Percentiles rank a stretch among this genome's conserved stretches.
Conservation (phyloP, 169 alveolate species). For the Plasmodium adleri region DNA sequence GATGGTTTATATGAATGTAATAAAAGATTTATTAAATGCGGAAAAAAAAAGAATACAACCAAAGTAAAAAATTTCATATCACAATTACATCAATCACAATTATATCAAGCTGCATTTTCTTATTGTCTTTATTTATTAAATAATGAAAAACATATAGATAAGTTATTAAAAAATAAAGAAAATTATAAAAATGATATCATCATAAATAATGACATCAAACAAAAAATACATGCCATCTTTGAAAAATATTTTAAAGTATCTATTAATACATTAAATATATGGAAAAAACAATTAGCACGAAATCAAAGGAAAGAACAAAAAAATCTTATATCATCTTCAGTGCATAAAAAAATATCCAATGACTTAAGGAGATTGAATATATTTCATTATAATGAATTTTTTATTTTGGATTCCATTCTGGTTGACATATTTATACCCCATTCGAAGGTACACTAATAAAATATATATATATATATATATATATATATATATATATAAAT, state of each 20-base stretch:
- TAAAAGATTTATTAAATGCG: conserved; percentile 56
- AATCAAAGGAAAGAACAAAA: conserved; percentile 71
- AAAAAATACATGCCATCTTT: conserved; percentile 59
- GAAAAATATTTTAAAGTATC: conserved; percentile 60
- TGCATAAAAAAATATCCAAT: conserved; percentile 54
- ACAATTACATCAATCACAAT: conserved; percentile 67
- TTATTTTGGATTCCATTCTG: conserved; percentile 53
- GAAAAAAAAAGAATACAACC: conserved; percentile 36
- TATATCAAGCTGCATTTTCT: conserved; percentile 65
- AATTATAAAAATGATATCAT: neutral
- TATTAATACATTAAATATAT: conserved; percentile 40
- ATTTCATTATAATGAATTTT: conserved; percentile 52
- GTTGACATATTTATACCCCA: conserved; percentile 53
- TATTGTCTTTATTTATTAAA: conserved; percentile 26
- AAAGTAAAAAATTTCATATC: conserved; percentile 55
- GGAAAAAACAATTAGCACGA: conserved; percentile 73
- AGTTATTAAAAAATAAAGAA: neutral
- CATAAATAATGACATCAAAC: conserved; percentile 3
- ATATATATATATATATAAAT: neutral
- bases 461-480: neutral
- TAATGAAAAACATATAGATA: conserved; percentile 8
- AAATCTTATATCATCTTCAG: conserved; percentile 53
- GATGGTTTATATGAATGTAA: conserved; percentile 63
- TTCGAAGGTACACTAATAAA: conserved; percentile 6
- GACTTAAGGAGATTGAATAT: conserved; percentile 35